A percentile compares a stretch with the other conserved stretches of the same genome.
phyloP scores from a whole-genome alignment of 2,329 filamentous ascomycete species.

The Beauveria brongniartii region DNA sequence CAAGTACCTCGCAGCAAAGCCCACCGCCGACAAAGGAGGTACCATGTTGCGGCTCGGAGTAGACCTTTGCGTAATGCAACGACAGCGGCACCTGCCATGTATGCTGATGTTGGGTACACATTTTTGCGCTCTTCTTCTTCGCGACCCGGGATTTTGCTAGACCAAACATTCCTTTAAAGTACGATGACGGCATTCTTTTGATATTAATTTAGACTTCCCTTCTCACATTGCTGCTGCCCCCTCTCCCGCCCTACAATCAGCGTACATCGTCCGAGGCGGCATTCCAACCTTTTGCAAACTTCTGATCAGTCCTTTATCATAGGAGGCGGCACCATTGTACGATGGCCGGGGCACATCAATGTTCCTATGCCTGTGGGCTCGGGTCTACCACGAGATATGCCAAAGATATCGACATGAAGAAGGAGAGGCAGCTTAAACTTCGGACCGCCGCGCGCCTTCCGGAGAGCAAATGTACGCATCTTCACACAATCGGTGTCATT shows the following conservation, averaged over 20 bases:
- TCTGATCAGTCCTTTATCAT: not conserved
- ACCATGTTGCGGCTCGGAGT: not conserved
- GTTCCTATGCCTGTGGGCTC: not conserved
- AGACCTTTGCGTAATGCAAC: not conserved
- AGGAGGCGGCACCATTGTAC: not conserved
- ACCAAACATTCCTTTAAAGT: not conserved
- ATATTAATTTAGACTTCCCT: not conserved
- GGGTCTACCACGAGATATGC: not conserved
- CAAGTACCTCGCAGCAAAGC: not conserved
- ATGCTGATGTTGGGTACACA: not conserved
- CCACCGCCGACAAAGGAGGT: not conserved
- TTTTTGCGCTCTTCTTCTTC: not conserved
- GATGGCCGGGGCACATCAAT: not conserved
- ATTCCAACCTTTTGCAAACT: not conserved
- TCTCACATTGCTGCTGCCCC: not conserved
- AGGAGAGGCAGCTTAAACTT: not conserved
- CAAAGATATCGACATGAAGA: not conserved
- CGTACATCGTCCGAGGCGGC: not conserved
- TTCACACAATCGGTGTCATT: not conserved
- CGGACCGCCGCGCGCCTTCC: not conserved
- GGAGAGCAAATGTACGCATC: not conserved
- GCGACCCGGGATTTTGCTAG: not conserved
- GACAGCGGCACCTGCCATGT: slow-evolving; percentile 3
- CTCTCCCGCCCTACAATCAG: not conserved
- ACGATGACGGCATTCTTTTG: not conserved